phyloP scores from a whole-genome alignment of 805 yeast genomes.

The Nakazawaea siamensis region DNA sequence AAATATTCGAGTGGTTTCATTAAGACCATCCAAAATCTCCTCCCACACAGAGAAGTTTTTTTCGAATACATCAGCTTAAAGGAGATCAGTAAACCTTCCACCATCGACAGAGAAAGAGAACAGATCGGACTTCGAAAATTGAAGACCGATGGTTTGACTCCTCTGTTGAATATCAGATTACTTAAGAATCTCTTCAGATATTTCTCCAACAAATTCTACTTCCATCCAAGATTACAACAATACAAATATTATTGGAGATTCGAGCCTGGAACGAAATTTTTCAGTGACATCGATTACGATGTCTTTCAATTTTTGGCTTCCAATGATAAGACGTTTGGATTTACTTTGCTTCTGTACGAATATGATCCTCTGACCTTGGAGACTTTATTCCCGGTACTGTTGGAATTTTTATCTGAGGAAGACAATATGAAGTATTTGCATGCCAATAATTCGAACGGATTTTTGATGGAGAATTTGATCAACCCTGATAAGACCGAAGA shows the following conservation, averaged over 20 bases:
- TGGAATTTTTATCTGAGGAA: conserved; percentile 46
- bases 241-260: conserved; percentile 93
- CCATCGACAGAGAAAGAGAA: conserved; percentile 35
- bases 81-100: conserved; percentile 55
- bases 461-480: conserved; percentile 67
- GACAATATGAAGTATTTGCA: conserved; percentile 51
- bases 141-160: conserved; percentile 48
- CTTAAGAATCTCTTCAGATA: conserved; percentile 90
- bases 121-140: conserved; percentile 15
- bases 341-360: conserved; percentile 67
- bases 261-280: conserved; percentile 71
- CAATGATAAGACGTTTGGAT: conserved; percentile 65
- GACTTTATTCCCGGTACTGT: conserved; percentile 69
- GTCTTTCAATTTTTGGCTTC: conserved; percentile 76
- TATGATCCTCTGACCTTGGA: conserved; percentile 56
- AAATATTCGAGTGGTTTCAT: conserved; percentile 56
- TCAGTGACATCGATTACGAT: conserved; percentile 75
- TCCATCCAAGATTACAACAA: conserved; percentile 54
- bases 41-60: conserved; percentile 32
- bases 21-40: conserved; percentile 27
- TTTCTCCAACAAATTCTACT: conserved; percentile 78
- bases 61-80: conserved; percentile 39
- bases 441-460: conserved; percentile 56
- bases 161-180: conserved; percentile 53
- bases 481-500: conserved; percentile 34